Percentiles rank a stretch among this genome's conserved stretches.
These are phyloP conservation scores for Saksenaea vasiformis DNA, from an alignment of 371 early-diverging fungal species.

Conservation along the genomic window DNA sequence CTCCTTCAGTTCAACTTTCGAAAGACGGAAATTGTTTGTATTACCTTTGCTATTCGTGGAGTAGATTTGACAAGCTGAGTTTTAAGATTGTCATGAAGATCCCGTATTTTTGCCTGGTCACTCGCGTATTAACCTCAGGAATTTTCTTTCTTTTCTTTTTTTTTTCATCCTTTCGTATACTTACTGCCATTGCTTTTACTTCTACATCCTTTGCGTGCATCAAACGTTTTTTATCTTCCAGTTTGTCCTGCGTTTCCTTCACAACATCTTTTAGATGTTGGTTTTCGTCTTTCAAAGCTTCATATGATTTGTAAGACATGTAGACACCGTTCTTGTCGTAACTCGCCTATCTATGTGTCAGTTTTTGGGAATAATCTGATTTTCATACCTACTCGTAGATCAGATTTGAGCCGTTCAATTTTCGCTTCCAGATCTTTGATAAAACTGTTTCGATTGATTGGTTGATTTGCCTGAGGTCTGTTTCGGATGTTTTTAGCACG, in stretches of 20 bases:
- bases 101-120: not conserved
- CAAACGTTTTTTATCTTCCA: conserved; percentile 16
- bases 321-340: conserved; percentile 79
- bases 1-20: too few relatives aligned
- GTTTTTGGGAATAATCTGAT: not conserved
- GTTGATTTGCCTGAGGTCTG: conserved; percentile 85
- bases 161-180: not conserved
- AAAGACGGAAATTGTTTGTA: not conserved
- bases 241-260: conserved; percentile 40
- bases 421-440: conserved; percentile 81
- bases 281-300: conserved; percentile 53
- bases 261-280: conserved; percentile 57
- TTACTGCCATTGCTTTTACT: conserved; percentile 8
- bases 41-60: conserved; percentile 7
- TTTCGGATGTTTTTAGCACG: conserved; percentile 95
- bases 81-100: conserved; percentile 2
- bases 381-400: conserved; percentile 31
- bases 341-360: conserved; percentile 47
- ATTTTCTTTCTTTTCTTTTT: not conserved
- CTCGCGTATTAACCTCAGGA: not conserved
- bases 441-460: conserved; percentile 83
- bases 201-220: conserved; percentile 17
- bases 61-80: not conserved
- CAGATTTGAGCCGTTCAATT: conserved; percentile 65
- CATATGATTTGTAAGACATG: conserved; percentile 64